Conservation (phyloP, 495 filamentous ascomycete species). For the Rhypophila decipiens region DNA sequence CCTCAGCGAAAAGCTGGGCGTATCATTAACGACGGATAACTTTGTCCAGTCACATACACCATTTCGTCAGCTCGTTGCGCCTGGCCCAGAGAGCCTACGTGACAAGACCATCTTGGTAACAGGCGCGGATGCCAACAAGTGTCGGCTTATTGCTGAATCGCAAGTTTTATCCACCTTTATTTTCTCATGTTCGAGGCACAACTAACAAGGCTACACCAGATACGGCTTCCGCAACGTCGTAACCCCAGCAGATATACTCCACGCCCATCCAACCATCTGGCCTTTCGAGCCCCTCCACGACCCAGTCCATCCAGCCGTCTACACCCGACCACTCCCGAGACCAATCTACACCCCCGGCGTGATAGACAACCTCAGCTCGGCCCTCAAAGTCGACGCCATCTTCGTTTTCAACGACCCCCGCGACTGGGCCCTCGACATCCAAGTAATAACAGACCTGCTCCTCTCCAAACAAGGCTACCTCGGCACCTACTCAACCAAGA, state of each 20-base stretch:
- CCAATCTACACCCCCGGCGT: constrained; percentile 17
- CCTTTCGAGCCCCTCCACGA: constrained; percentile 64
- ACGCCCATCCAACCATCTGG: constrained; percentile 67
- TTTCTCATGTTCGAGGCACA: not conserved
- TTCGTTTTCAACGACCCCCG: constrained; percentile 88
- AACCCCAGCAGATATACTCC: constrained; percentile 77
- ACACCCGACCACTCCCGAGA: constrained; percentile 55
- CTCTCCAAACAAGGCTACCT: constrained; percentile 66
- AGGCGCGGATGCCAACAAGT: constrained; percentile 72
- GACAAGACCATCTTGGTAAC: constrained; percentile 75
- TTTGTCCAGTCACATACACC: constrained; percentile 94
- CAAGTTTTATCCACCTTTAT: constrained; percentile 35
- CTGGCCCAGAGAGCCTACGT: constrained; percentile 18
- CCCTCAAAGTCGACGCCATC: constrained; percentile 73
- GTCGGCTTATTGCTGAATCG: constrained; percentile 65
- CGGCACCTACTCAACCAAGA: constrained; percentile 63
- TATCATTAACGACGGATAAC: constrained; percentile 70
- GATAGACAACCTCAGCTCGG: constrained; percentile 14
- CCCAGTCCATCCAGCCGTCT: constrained; percentile 50
- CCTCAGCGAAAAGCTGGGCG: constrained; percentile 67
- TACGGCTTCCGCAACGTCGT: constrained; percentile 77
- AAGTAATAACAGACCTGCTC: constrained; percentile 74
- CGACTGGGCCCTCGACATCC: constrained; percentile 87
- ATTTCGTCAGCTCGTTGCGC: constrained; percentile 56
- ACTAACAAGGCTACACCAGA: not conserved